Base-by-base conservation (phyloP, 495 filamentous ascomycete genomes). In the Hypoxylon fragiforme region DNA sequence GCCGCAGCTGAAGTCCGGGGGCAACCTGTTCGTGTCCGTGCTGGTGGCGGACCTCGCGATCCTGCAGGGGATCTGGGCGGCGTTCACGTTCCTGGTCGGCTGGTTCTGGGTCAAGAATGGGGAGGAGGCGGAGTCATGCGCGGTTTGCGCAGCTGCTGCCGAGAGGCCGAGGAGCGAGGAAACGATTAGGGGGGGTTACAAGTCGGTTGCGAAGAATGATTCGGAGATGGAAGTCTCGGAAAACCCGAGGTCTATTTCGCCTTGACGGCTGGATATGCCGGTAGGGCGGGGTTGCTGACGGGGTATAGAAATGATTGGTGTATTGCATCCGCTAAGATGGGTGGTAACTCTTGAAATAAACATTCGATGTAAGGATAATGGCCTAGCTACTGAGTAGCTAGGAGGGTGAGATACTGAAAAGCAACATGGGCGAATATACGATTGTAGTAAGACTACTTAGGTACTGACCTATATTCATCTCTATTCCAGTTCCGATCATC, bases 41-140 rank as follows among this genome's bases (percentile, higher is more conserved):
- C 37, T 69, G 14, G 39, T 71, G 2, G 68, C 68, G 4, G 59
- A 71, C 49, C 37, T 71, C 13, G 67, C 70, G n/a, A 64, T 71
- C n/a, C 39, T 70, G 28, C 64, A 67, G 32, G 57, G 44, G 16
- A 36, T 64, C 7, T 66, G 63, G 63, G 63, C 47, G 24, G 39
- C 62, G 1, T 59, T 57, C 31, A 56, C 40, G 12, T 44, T 60
- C 0, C 18, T 28, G 16, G 55, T 46, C 13, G 50, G 37, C 22
- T 30, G 19, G 7, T 52, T 61, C 41, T 30, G 48, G 14, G 12
- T 47, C n/a, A 50, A 54, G 40, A 15, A 37, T 14, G 19, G 30
- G 15, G 49, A 53, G 18, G 41, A 53, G 18, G 39, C 39, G 22
- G 8, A n/a, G 20, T 26, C 8, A 13, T 48, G 45, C 28, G 7